These are phyloP conservation scores for Komagataea norvegica DNA, from an alignment of 1,139 yeast species.

Conservation along the genomic window DNA sequence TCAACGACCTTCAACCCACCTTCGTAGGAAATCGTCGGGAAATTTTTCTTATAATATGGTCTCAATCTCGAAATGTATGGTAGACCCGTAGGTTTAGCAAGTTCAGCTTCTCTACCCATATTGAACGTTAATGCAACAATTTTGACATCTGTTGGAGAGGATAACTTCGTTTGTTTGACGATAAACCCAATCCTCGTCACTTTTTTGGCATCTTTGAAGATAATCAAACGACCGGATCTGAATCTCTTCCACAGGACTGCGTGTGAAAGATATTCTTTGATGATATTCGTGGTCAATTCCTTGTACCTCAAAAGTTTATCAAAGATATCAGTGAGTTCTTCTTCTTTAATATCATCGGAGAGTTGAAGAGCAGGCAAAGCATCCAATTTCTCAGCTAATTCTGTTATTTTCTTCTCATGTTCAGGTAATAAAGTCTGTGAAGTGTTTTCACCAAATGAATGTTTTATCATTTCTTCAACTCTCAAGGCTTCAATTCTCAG, in stretches of 20 bases:
- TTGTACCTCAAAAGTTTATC: conserved; percentile 43
- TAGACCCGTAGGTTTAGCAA: conserved; percentile 33
- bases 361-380: conserved; percentile 37
- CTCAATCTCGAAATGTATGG: conserved; percentile 50
- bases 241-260: conserved; percentile 46
- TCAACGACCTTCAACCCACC: conserved; percentile 35
- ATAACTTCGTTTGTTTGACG: conserved; percentile 35
- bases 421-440: conserved; percentile 85
- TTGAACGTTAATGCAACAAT: conserved; percentile 41
- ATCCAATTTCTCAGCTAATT: conserved; percentile 45
- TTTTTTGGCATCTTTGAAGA: conserved; percentile 46
- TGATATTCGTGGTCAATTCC: conserved; percentile 39
- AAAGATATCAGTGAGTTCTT: conserved; percentile 39
- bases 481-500: conserved; percentile 88
- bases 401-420: conserved; percentile 62
- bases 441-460: conserved; percentile 89
- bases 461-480: conserved; percentile 96
- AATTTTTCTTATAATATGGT: conserved; percentile 29
- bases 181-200: conserved; percentile 51
- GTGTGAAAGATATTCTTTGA: conserved; percentile 43
- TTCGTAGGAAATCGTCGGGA: conserved; percentile 32
- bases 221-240: conserved; percentile 54
- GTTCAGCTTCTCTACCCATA: conserved; percentile 34
- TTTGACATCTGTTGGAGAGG: conserved; percentile 22
- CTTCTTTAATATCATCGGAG: conserved; percentile 35